Evolutionary conservation across 2,329 filamentous ascomycete genomes (phyloP), one percentile per base, ranked within the genome.

Genomic region (Calonectria fujianensis): DNA sequence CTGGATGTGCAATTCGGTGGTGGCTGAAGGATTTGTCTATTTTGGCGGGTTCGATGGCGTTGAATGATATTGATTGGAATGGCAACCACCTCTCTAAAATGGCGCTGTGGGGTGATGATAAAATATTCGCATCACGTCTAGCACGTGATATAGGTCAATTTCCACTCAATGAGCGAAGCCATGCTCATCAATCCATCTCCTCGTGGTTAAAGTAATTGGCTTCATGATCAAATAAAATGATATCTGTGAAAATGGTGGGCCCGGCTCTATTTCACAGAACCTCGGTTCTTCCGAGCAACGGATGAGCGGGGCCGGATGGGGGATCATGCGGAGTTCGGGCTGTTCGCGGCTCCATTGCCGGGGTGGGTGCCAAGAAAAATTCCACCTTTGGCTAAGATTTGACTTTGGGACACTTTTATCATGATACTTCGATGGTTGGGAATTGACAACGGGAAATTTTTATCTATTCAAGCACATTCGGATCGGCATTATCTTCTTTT

Each of bases 241-340:
- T 48, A 18, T 48, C 20, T 24, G 45, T 48, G 45, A 20, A 13
- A 24, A 13, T 48, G n/a, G 45, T 48, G 45, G 45, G 45, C 45
- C 45, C 45, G 45, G 45, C 20, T 48, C 20, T 24, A 24, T 24
- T 24, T 48, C n/a, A n/a, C 18, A 48, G 45, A 13, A 48, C 45
- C 45, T 48, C 45, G 45, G 45, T 48, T 24, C 20, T 11, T 13
- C 20, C n/a, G n/a, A 24, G 20, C 16, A 24, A 24, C 45, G 45
- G 45, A 48, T 48, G 45, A 48, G 45, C n/a, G 45, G 45, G 45
- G 45, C 45, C 45, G 45, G 41, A 48, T 48, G 45, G 45, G 45
- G 45, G 45, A 48, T 48, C 45, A 48, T 48, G 45, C 45, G 45
- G 45, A 24, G 45, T 24, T 48, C n/a, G 45, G 45, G 45, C 45